These are phyloP conservation scores for Aspergillus heteromorphus DNA, from an alignment of 495 filamentous ascomycete genomes.

Conservation along the genomic window DNA sequence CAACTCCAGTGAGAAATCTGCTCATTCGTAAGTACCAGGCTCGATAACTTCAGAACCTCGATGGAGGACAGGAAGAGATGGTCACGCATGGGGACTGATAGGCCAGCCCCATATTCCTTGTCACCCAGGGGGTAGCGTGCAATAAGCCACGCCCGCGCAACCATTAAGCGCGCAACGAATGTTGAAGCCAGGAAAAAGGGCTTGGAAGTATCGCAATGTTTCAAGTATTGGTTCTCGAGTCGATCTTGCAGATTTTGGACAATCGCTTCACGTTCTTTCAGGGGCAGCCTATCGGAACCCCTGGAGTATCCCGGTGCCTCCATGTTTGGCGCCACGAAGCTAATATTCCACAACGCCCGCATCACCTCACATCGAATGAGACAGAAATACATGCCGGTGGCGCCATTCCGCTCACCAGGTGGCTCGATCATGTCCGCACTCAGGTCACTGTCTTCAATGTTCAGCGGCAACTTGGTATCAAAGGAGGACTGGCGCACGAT, in stretches of 20 bases:
- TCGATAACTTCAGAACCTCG: constrained; percentile 53
- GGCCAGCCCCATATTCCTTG: constrained; percentile 6
- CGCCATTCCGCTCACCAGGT: constrained; percentile 50
- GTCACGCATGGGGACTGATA: constrained; percentile 4
- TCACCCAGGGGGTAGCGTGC: constrained; percentile 18
- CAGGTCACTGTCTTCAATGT: neutral
- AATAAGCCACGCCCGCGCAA: constrained; percentile 21
- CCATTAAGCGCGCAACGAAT: constrained; percentile 14
- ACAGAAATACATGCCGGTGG: constrained; percentile 75
- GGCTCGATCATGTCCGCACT: constrained; percentile 22
- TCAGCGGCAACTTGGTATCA: neutral
- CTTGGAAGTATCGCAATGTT: constrained; percentile 24
- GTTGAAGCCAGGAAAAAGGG: constrained; percentile 33
- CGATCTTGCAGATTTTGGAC: constrained; percentile 32
- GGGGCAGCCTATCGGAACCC: neutral
- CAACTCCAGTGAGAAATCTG: constrained; percentile 53
- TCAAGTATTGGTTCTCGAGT: constrained; percentile 37
- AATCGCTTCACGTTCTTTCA: constrained; percentile 37
- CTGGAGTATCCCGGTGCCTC: constrained; percentile 6
- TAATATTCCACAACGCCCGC: constrained; percentile 21
- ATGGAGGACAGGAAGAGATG: constrained; percentile 25
- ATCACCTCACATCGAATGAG: constrained; percentile 54
- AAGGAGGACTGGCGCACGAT: neutral
- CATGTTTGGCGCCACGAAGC: constrained; percentile 16
- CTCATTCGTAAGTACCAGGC: constrained; percentile 43